phyloP scores from a whole-genome alignment of 305 asterid genomes.

The Withania somnifera region DNA sequence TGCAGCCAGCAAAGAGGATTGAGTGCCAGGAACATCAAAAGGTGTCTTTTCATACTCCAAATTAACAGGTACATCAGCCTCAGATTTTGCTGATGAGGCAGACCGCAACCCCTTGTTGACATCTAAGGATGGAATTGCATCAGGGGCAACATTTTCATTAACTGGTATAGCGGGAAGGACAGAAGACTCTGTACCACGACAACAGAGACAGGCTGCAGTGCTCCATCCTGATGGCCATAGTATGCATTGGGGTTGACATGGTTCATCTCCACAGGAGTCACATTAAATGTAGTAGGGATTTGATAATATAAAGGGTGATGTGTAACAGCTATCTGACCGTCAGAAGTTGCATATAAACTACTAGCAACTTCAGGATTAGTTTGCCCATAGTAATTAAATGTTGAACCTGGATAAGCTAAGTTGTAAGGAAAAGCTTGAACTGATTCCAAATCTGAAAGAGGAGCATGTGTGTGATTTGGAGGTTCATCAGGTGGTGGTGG shows the following conservation, averaged over 20 bases:
- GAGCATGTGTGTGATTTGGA: slow-evolving; percentile 43
- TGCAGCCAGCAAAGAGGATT: slow-evolving; percentile 19
- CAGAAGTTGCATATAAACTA: slow-evolving; percentile 36
- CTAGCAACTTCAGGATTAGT: slow-evolving; percentile 33
- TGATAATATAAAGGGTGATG: slow-evolving; percentile 59
- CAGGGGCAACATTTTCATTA: slow-evolving; percentile 18
- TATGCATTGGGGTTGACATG: slow-evolving; percentile 44
- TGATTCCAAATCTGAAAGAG: slow-evolving; percentile 31
- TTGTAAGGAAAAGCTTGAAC: slow-evolving; percentile 44
- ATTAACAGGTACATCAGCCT: slow-evolving; percentile 15
- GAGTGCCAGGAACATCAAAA: slow-evolving; percentile 24
- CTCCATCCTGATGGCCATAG: slow-evolving; percentile 49
- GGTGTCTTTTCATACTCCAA: slow-evolving; percentile 14
- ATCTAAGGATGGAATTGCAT: slow-evolving; percentile 18
- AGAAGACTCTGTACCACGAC: slow-evolving; percentile 31
- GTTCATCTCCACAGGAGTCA: slow-evolving; percentile 36
- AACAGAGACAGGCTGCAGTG: slow-evolving; percentile 25
- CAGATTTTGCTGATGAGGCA: slow-evolving; percentile 19
- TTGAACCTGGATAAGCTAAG: slow-evolving; percentile 45
- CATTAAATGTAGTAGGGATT: slow-evolving; percentile 37
- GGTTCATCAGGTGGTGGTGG: slow-evolving; percentile 95
- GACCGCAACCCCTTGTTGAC: slow-evolving; percentile 20
- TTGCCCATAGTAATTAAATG: slow-evolving; percentile 55
- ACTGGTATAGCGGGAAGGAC: slow-evolving; percentile 21
- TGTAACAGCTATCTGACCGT: slow-evolving; percentile 44